Evolutionary conservation across 73 alveolate species (phyloP).

Genomic region (Paramecium sonneborni): DNA sequence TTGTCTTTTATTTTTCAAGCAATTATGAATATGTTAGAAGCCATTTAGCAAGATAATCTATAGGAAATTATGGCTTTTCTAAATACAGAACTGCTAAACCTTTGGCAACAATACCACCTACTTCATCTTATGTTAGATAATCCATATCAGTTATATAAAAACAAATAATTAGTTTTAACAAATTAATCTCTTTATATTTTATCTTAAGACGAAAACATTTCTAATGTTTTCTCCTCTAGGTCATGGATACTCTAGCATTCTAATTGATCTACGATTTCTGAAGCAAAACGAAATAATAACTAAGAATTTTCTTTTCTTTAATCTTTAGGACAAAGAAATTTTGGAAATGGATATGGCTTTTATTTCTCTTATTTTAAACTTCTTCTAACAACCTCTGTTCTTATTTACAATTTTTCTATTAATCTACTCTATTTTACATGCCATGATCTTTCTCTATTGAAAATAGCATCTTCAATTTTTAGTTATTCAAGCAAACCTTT

Average conservation of each 20-base stretch:
- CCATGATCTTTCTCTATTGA: not conserved
- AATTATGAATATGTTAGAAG: conserved; percentile 79
- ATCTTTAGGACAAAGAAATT: not conserved
- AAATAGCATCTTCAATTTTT: not conserved
- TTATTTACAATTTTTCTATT: not conserved
- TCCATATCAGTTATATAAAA: conserved; percentile 49
- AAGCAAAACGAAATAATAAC: not conserved
- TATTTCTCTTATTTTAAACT: not conserved
- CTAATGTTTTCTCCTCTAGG: not conserved
- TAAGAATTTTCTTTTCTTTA: not conserved
- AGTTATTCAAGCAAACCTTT: not conserved
- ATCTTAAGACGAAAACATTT: not conserved
- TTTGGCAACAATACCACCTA: conserved; percentile 76
- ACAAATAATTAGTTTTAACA: not conserved
- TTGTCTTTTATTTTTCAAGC: conserved; percentile 1
- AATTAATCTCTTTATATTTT: not conserved
- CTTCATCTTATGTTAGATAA: conserved; percentile 74
- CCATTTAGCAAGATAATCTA: conserved; percentile 93
- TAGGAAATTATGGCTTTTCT: conserved; percentile 88
- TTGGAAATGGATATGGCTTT: not conserved
- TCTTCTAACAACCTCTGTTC: not conserved
- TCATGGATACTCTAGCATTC: not conserved
- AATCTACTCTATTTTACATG: not conserved
- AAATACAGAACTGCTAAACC: conserved; percentile 87
- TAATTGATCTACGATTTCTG: not conserved